Base-by-base conservation (phyloP, 2,329 filamentous ascomycete genomes). In the Bipolaris victoriae region DNA sequence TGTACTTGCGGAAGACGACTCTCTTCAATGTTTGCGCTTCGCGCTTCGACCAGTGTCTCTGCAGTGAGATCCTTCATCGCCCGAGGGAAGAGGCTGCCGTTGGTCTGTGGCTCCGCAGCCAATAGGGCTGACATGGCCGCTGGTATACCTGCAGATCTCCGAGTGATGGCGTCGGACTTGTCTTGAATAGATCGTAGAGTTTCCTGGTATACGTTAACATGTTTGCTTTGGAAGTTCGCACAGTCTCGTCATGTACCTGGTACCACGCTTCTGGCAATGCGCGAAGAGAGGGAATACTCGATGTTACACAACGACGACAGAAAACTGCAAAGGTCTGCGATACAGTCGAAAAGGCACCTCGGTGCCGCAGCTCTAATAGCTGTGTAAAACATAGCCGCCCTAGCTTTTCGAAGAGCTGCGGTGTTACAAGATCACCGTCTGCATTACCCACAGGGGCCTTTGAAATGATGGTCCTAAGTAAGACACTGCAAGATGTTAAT, bases 321-420 rank as follows among this genome's bases (percentile, higher is more conserved):
- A 92, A 96, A 24, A 86, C 83, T 1, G 87, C 84, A 75, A 97
- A 98, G 0, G 93, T 97, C 51, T 92, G 87, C 0, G 94, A 90
- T 1, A 98, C 95, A 0, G 94, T 94, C 0, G 92, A 95, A 70
- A 98, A 96, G 6, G 95, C 95, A 55, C 95, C 95, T 55, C 95
- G 86, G 75, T 99, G 95, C 39, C 95, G 86, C 29, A 99, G 81
- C 50, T 86, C 90, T 0, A 91, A 87, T 7, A 99, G 82, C 70
- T 99, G 91, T 2, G 86, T 85, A 70, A 97, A 96, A 15, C 91
- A 89, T 6, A 96, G 78, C 37, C 85, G 81, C 7, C 92, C 92
- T 36, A 94, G 85, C 7, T 78, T 79, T 37, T 85, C 81, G 60
- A 92, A 90, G 0, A 88, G 81, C 1, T 81, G 76, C 9, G 66